Conservation (phyloP, 2,329 filamentous ascomycete genomes). For the Stachybotrys echinatus region DNA sequence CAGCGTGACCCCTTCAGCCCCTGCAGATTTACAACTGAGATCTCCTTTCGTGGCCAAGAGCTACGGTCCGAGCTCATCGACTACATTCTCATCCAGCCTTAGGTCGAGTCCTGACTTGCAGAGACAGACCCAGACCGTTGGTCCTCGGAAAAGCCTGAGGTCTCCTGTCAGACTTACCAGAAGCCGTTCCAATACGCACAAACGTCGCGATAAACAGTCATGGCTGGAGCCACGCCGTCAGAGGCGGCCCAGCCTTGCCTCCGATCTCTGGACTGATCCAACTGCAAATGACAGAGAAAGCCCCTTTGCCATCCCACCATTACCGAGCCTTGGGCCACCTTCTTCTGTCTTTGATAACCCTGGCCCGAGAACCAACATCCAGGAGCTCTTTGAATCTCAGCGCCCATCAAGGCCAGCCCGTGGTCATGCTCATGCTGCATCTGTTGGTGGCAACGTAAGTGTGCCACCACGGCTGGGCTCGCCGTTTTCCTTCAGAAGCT, state of each 20-base stretch:
- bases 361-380: constrained; percentile 35
- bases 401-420: constrained; percentile 9
- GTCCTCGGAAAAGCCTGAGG: constrained; percentile 43
- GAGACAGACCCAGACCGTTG: constrained; percentile 43
- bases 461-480: constrained; percentile 51
- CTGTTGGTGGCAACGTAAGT: neutral
- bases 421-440: neutral
- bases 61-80: constrained; percentile 58
- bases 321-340: constrained; percentile 25
- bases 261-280: constrained; percentile 49
- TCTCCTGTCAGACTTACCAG: constrained; percentile 47
- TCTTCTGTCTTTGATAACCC: constrained; percentile 27
- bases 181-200: constrained; percentile 49
- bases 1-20: constrained; percentile 8
- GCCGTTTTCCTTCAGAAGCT: constrained; percentile 45
- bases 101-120: constrained; percentile 23
- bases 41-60: constrained; percentile 54
- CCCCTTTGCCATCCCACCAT: constrained; percentile 11
- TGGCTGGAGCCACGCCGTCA: constrained; percentile 40
- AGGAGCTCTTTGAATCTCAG: constrained; percentile 31
- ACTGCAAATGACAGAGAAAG: constrained; percentile 17
- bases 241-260: constrained; percentile 49
- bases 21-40: constrained; percentile 34
- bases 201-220: constrained; percentile 44
- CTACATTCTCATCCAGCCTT: constrained; percentile 35